Conservation (phyloP, 371 early-diverging fungal species). For the Mortierella sp. region DNA sequence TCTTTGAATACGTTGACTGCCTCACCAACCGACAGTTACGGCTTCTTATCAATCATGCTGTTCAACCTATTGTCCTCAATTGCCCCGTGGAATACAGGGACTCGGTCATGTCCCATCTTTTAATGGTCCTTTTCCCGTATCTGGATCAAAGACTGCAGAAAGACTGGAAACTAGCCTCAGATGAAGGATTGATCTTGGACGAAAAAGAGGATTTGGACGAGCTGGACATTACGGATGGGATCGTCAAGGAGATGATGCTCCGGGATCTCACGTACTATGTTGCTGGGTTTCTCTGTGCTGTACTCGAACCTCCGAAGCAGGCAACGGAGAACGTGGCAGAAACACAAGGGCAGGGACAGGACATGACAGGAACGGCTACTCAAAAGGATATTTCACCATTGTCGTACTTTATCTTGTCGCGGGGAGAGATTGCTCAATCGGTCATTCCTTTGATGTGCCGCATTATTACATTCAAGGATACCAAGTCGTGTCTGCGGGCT, state of each 20-base stretch:
- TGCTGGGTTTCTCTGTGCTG: slow-evolving; percentile 47
- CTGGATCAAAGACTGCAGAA: slow-evolving; percentile 38
- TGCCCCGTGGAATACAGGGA: slow-evolving; percentile 55
- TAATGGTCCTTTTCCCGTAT: slow-evolving; percentile 56
- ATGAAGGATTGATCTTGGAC: slow-evolving; percentile 38
- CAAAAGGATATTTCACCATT: slow-evolving; percentile 39
- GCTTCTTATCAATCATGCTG: slow-evolving; percentile 46
- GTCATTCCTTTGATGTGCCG: slow-evolving; percentile 30
- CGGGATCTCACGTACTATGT: slow-evolving; percentile 58
- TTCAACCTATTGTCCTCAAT: slow-evolving; percentile 57
- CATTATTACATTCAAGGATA: slow-evolving; percentile 57
- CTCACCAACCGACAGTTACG: slow-evolving; percentile 60
- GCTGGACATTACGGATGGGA: slow-evolving; percentile 60
- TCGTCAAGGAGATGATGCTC: slow-evolving; percentile 58
- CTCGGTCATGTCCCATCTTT: slow-evolving; percentile 45
- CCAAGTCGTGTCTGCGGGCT: slow-evolving; percentile 46
- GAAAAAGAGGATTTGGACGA: slow-evolving; percentile 52
- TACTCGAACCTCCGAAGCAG: slow-evolving; percentile 27
- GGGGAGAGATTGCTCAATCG: slow-evolving; percentile 31
- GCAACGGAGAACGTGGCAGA: neutral
- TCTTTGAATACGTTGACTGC: slow-evolving; percentile 51
- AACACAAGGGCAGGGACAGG: neutral
- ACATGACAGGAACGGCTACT: neutral
- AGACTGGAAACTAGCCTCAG: slow-evolving; percentile 40
- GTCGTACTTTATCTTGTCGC: slow-evolving; percentile 39